A percentile compares a stretch with the other conserved stretches of the same genome.
phyloP scores from a whole-genome alignment of 75 land plant species.

The Pseudotsuga menziesii region DNA sequence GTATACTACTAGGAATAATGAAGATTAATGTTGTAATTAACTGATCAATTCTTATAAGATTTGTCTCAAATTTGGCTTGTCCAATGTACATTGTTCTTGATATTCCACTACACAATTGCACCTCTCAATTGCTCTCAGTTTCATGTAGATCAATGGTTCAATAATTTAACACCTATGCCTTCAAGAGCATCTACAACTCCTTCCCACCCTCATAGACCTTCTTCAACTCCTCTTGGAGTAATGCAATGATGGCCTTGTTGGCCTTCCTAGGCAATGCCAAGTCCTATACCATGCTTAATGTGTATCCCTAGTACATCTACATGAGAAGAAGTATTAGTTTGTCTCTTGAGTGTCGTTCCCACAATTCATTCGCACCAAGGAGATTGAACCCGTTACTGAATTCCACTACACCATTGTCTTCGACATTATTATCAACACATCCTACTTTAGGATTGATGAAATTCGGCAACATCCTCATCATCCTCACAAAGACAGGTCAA shows the following conservation, averaged over 20 bases:
- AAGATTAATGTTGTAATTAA: too few species aligned
- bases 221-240: conserved; percentile 53
- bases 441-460: conserved; percentile 65
- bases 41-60: too few species aligned
- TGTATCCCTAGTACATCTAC: conserved; percentile 85
- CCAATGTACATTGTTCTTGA: too few species aligned
- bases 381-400: conserved; percentile 69
- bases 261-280: conserved; percentile 45
- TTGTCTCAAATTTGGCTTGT: too few species aligned
- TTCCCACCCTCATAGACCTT: conserved; percentile 85
- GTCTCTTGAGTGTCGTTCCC: conserved; percentile 66
- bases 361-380: conserved; percentile 45
- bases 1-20: too few species aligned
- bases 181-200: conserved; percentile 55
- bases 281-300: conserved; percentile 70
- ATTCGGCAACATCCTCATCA: conserved; percentile 41
- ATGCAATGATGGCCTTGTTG: conserved; percentile 45
- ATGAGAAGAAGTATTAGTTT: conserved; percentile 46
- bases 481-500: conserved; percentile 82
- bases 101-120: too few species aligned
- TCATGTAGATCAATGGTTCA: too few species aligned
- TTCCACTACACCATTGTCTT: conserved; percentile 71
- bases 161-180: conserved; percentile 74
- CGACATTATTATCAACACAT: conserved; percentile 82
- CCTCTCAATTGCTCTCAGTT: too few species aligned